Base-by-base conservation (phyloP, 192 early-diverging fungal species). In the Coemansia sp. region DNA sequence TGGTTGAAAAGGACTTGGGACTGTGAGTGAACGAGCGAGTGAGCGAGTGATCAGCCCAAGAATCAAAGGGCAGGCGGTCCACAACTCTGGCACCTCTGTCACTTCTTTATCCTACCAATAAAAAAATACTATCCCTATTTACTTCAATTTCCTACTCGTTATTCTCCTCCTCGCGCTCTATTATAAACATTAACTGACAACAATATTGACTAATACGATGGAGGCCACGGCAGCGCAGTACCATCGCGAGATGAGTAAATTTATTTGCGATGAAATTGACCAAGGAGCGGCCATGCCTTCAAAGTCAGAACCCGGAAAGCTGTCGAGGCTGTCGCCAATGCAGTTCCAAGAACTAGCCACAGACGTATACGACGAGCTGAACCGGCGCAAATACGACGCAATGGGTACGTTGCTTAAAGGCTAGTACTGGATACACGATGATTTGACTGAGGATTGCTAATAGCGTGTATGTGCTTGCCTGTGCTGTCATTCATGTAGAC, bases 361-460 rank as follows among this genome's bases (percentile, higher is more conserved):
- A 3, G 96, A 99, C 82, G 96, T 99, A 10, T 96, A 92, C 80
- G 97, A 99, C 81, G 97, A 99, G 76, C 87, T 97, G 76, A 89
- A 87, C 44, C 81, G 97, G 59, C 67, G 97, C 20, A 77, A 44
- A 47, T 63, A 74, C 38, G 72, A 67, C 22, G 73, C 65, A 16
- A 47, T 68, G 34, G 66, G 68, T 70, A 67, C 29, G 63, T 29
- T 67, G 18, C 51, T 13, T 52, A n/a, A 33, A n/a, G 29, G 9
- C 44, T 20, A 49, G 51, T 15, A 18, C 34, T n/a, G 20, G 13
- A 13, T 70, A 42, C 36, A 18, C 34, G 44, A 40, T 15, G n/a
- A 38, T 38, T 41, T 4, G 20, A 4, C 34, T 11, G 36, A 24
- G 20, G 8, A 10, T 15, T 46, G 36, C 54, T 47, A 70, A 40